These are phyloP conservation scores for Avena insularis DNA, from an alignment of 176 grass and related monocot species.

Conservation along the genomic window DNA sequence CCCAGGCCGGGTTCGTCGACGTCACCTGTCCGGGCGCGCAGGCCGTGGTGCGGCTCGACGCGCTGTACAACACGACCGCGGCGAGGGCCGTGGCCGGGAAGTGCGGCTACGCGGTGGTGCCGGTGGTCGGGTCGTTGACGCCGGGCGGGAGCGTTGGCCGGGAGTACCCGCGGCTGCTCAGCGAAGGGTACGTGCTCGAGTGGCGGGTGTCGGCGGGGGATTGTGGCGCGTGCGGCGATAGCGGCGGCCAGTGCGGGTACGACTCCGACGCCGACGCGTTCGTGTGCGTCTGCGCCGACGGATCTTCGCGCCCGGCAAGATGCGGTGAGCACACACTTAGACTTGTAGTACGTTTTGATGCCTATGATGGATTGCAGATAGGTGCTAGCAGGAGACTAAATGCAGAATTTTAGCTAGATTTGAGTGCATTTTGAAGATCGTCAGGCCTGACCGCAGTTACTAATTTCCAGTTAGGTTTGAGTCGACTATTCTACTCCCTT, in stretches of 20 bases:
- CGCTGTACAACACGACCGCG: background rate
- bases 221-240: conserved; percentile 50
- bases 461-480: too few relatives aligned
- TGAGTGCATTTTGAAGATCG: too few relatives aligned
- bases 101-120: conserved; percentile 33
- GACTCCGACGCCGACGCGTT: conserved; percentile 29
- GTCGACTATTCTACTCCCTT: too few relatives aligned
- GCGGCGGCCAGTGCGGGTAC: conserved; percentile 62
- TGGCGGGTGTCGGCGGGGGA: conserved; percentile 47
- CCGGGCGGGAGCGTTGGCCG: background rate
- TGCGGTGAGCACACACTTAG: conserved; percentile 43
- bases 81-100: background rate
- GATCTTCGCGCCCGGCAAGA: background rate
- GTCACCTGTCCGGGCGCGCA: conserved; percentile 22
- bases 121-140: conserved; percentile 36
- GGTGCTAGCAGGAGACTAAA: too few relatives aligned
- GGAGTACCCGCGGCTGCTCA: conserved; percentile 47
- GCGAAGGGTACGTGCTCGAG: conserved; percentile 47
- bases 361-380: too few relatives aligned
- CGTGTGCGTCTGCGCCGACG: conserved; percentile 59
- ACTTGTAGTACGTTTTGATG: too few relatives aligned
- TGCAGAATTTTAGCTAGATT: too few relatives aligned
- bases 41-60: conserved; percentile 36
- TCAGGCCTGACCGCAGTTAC: too few relatives aligned
- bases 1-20: background rate